Conservation (phyloP, 139 green algal species). For the Tetradesmus lagerheimii region DNA sequence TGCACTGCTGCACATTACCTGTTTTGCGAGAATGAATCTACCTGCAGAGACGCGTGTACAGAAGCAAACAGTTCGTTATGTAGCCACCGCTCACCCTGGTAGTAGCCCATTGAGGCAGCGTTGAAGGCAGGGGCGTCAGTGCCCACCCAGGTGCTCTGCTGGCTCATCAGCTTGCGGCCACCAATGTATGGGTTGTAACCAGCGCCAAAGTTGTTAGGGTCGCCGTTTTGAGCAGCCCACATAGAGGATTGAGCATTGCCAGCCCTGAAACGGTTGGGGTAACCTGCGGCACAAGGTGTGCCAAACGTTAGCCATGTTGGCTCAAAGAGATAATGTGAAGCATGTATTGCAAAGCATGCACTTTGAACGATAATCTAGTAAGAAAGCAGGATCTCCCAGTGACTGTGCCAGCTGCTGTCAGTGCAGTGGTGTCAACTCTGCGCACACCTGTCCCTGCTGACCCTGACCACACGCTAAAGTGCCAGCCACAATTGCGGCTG, state of each 20-base stretch:
- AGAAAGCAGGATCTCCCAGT: no score
- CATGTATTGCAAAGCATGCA: no score
- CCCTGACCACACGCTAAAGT: no score
- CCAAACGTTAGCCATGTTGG: no score
- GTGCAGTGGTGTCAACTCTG: no score
- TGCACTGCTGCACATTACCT: no score
- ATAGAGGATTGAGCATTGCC: neutral
- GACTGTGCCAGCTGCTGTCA: no score
- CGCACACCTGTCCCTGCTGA: no score
- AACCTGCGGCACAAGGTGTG: neutral
- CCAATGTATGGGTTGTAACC: neutral
- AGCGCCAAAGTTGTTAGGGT: neutral
- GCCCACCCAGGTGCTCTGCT: neutral
- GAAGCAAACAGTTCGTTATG: neutral
- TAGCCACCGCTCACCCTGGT: neutral
- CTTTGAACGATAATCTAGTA: no score
- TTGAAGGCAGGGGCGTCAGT: neutral
- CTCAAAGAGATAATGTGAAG: no score
- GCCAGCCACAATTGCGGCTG: no score
- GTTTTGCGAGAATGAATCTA: no score
- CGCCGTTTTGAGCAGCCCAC: neutral
- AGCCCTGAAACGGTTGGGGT: neutral
- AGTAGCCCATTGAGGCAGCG: neutral
- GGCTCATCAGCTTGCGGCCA: neutral
- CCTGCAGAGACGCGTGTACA: neutral